Evolutionary conservation across 768 basidiomycete species (phyloP).

Genomic region (Hydnomerulius pinastri): DNA sequence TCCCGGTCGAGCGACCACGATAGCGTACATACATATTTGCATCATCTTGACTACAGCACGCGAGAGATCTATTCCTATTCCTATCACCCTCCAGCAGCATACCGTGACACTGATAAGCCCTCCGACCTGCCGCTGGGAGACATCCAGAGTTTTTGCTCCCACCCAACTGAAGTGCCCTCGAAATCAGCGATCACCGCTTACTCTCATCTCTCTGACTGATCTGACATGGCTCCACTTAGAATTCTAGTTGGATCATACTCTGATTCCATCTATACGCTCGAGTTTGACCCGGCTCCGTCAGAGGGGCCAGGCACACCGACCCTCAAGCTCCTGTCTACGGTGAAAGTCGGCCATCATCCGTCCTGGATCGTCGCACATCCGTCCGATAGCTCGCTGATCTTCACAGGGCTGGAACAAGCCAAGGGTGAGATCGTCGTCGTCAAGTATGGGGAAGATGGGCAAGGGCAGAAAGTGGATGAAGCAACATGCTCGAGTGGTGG

Average conservation of each 20-base stretch:
- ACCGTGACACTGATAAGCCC: background rate
- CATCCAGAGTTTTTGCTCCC: background rate
- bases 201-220: background rate
- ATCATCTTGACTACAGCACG: background rate
- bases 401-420: conserved; percentile 64
- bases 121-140: background rate
- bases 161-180: background rate
- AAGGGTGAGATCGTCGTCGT: conserved; percentile 68
- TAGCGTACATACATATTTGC: background rate
- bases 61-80: background rate
- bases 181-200: background rate
- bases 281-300: conserved; percentile 61
- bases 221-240: conserved; percentile 21
- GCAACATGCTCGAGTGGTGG: conserved; percentile 52
- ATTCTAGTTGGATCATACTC: conserved; percentile 72
- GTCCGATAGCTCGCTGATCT: conserved; percentile 55
- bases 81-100: background rate
- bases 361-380: conserved; percentile 77
- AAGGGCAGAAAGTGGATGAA: conserved; percentile 43
- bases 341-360: conserved; percentile 61
- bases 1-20: background rate
- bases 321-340: conserved; percentile 45
- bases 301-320: conserved; percentile 48
- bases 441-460: conserved; percentile 54
- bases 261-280: conserved; percentile 59